Base-by-base conservation (phyloP, 176 grass and related monocot species). In the Avena eriantha region DNA sequence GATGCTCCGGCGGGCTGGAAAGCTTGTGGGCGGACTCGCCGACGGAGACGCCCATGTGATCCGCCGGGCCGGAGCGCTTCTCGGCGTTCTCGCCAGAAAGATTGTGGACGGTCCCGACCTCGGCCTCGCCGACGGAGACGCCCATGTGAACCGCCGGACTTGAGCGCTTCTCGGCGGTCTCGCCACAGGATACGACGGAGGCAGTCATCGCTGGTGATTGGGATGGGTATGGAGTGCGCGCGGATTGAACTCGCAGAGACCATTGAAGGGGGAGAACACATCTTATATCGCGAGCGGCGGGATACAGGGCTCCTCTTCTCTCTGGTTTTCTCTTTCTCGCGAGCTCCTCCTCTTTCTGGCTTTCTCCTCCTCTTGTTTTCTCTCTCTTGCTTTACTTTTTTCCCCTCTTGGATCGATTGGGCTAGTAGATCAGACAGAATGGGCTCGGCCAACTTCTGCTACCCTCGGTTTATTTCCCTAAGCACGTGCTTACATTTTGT, bases 1-100 rank as follows among this genome's bases (percentile, higher is more conserved):
- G 71, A 16, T 74, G 13, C 71, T 74, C 70, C 41, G 35, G 35
- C 35, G 18, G 35, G 68, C 68, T 70, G 68, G 68, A 72, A 72
- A 72, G 69, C 69, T 3, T 72, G 2, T 14, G 39, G 19, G 10
- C 19, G 10, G 69, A 7, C 69, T 47, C 69, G 69, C 41, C 21
- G 64, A 68, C 64, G 29, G 64, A 68, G 65, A 2, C 69, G 69
- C 67, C 10, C 67, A 18, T 69, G 67, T 69, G 33, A 70, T 72
- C 69, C 39, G 69, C 18, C 69, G 10, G 19, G 36, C 4, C 36
- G 19, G 36, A 22, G 69, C 39, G 69, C 69, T 72, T 72, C 19
- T 72, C 39, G 39, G 69, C 69, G 43, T 18, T 13, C 68, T 71
- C 68, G 68, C 68, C 10, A 2, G 68, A 46, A 72, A 72, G 69